Conservation (phyloP, 2,329 filamentous ascomycete genomes). For the Pseudomassariella vexata region DNA sequence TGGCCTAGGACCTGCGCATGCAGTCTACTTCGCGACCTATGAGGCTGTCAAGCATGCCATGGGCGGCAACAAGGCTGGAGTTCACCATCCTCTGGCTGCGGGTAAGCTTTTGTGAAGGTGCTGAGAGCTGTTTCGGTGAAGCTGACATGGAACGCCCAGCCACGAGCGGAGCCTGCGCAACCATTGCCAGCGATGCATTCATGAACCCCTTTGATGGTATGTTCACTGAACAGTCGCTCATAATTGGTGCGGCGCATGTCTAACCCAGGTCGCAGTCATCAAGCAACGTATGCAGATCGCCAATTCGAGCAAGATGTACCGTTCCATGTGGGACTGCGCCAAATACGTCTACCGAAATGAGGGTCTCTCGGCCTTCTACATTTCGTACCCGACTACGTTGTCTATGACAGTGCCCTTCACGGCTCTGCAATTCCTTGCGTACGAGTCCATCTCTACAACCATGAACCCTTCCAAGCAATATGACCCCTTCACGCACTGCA, state of each 20-base stretch:
- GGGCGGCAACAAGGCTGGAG: constrained; percentile 81
- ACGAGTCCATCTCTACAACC: constrained; percentile 90
- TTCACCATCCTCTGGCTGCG: constrained; percentile 88
- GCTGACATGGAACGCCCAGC: constrained; percentile 43
- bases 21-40: constrained; percentile 97
- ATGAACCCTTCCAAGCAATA: constrained; percentile 86
- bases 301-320: constrained; percentile 82
- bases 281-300: constrained; percentile 99
- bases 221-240: constrained; percentile 23
- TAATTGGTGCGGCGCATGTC: background rate
- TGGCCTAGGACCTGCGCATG: constrained; percentile 78
- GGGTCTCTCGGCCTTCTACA: constrained; percentile 88
- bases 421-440: constrained; percentile 92
- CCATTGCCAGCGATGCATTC: constrained; percentile 93
- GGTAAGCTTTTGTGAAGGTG: too few species aligned
- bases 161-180: constrained; percentile 87
- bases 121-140: too few species aligned
- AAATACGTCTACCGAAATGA: constrained; percentile 81
- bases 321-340: constrained; percentile 81
- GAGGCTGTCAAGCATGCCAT: constrained; percentile 95
- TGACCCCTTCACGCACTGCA: constrained; percentile 89
- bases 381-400: constrained; percentile 95
- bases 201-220: constrained; percentile 99
- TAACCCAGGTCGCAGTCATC: constrained; percentile 60
- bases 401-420: constrained; percentile 99